Evolutionary conservation across 352 stramenopile species (phyloP).

Genomic region (Pythium sp.): DNA sequence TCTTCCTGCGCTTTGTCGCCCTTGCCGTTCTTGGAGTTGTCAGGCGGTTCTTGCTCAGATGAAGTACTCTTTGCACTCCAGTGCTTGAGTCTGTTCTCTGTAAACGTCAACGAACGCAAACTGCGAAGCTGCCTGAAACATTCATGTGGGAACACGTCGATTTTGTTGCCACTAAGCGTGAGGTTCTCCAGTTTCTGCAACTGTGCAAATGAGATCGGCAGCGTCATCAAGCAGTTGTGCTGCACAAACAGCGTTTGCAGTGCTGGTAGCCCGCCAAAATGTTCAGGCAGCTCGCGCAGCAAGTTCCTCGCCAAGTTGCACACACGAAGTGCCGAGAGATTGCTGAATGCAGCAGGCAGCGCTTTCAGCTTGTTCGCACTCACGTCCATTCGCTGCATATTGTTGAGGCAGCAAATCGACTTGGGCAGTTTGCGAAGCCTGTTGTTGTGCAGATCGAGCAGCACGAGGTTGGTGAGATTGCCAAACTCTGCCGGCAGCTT

Average conservation of each 20-base stretch:
- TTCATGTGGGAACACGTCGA: slow-evolving; percentile 36
- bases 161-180: slow-evolving; percentile 39
- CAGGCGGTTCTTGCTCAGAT: slow-evolving; percentile 13
- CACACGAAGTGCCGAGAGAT: slow-evolving; percentile 32
- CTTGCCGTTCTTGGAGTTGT: not conserved
- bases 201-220: slow-evolving; percentile 37
- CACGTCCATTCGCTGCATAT: slow-evolving; percentile 31
- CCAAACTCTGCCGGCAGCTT: slow-evolving; percentile 25
- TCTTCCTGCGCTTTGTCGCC: not conserved
- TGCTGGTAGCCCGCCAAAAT: slow-evolving; percentile 30
- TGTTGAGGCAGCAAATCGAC: slow-evolving; percentile 41
- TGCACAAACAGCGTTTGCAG: slow-evolving; percentile 34
- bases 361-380: slow-evolving; percentile 44
- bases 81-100: slow-evolving; percentile 43
- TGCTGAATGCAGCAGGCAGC: slow-evolving; percentile 45
- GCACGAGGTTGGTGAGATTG: slow-evolving; percentile 29
- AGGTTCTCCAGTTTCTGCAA: slow-evolving; percentile 40
- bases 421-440: slow-evolving; percentile 38
- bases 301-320: slow-evolving; percentile 42
- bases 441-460: slow-evolving; percentile 45
- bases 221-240: slow-evolving; percentile 39
- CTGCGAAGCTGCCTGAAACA: slow-evolving; percentile 19
- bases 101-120: slow-evolving; percentile 35
- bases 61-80: slow-evolving; percentile 21
- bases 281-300: slow-evolving; percentile 33